These are phyloP conservation scores for Diaporthe sp. DNA, from an alignment of 2,329 filamentous ascomycete species.

Conservation along the genomic window DNA sequence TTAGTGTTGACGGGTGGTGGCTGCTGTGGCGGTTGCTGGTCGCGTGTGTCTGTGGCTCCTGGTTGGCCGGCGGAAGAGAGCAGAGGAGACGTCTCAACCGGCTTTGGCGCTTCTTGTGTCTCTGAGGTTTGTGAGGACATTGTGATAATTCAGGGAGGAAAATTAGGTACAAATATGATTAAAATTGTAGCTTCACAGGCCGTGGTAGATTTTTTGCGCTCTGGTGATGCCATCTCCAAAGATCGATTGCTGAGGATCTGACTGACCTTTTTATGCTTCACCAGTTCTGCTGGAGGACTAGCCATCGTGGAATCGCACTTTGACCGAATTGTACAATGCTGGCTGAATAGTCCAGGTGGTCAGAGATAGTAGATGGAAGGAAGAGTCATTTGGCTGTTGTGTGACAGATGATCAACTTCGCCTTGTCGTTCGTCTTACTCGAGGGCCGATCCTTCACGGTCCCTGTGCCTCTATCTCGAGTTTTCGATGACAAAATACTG, in stretches of 20 bases:
- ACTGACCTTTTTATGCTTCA: slow-evolving; percentile 20
- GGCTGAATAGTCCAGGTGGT: not conserved
- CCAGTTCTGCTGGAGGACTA: not conserved
- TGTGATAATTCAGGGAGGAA: not conserved
- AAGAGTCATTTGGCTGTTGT: slow-evolving; percentile 25
- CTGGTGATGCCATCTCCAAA: slow-evolving; percentile 16
- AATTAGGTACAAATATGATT: not conserved
- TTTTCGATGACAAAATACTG: not conserved
- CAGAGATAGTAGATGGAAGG: not conserved
- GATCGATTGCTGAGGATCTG: not conserved
- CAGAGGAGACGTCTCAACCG: slow-evolving; percentile 14
- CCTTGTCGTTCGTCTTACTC: slow-evolving; percentile 30
- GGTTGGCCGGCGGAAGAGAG: slow-evolving; percentile 4
- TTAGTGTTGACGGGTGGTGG: slow-evolving; percentile 12
- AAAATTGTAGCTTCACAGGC: not conserved
- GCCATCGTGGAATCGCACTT: not conserved
- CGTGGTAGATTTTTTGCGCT: not conserved
- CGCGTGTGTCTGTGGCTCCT: not conserved
- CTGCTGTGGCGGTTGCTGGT: not conserved
- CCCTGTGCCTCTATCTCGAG: not conserved
- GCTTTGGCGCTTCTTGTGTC: not conserved
- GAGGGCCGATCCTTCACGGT: slow-evolving; percentile 17
- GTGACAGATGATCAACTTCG: slow-evolving; percentile 22
- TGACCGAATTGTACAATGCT: not conserved
- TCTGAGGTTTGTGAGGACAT: slow-evolving; percentile 29